These are phyloP conservation scores for Durusdinium trenchii DNA, from an alignment of 73 alveolate genomes.

Conservation along the genomic window DNA sequence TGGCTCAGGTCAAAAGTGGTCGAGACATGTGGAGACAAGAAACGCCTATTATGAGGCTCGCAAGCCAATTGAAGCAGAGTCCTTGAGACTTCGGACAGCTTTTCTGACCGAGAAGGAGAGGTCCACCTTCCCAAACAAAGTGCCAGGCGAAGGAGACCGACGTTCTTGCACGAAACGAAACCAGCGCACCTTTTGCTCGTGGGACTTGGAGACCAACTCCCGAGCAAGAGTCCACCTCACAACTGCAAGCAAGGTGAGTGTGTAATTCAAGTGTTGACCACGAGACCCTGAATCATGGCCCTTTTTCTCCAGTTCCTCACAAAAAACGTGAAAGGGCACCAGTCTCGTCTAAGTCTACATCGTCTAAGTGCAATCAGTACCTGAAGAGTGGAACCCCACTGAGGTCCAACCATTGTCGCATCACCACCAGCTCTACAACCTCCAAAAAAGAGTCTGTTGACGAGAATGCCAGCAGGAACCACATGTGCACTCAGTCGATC, in stretches of 20 bases:
- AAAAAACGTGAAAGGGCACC: neutral
- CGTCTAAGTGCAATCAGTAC: neutral
- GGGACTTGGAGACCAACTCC: slow-evolving; percentile 68
- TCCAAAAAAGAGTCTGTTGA: too few relatives aligned
- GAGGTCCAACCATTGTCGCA: slow-evolving; percentile 40
- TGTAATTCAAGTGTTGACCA: neutral
- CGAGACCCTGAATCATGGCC: neutral
- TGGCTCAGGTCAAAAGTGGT: too few relatives aligned
- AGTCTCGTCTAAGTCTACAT: neutral
- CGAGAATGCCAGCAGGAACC: too few relatives aligned
- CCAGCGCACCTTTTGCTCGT: slow-evolving; percentile 69
- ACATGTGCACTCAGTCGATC: too few relatives aligned
- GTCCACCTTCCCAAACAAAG: slow-evolving; percentile 49
- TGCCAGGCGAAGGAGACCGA: neutral
- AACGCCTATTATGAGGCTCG: too few relatives aligned
- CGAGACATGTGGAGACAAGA: too few relatives aligned
- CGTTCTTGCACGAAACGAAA: too few relatives aligned
- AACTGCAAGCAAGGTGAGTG: neutral
- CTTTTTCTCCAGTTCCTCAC: neutral
- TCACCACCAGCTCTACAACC: slow-evolving; percentile 66
- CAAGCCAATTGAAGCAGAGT: too few relatives aligned
- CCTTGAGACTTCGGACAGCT: slow-evolving; percentile 84
- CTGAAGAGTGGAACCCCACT: neutral
- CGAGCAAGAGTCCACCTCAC: slow-evolving; percentile 81
- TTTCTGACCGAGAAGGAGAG: slow-evolving; percentile 89